Base-by-base conservation (phyloP, 192 early-diverging fungal genomes). In the Gryganskiella cystojenkinii region DNA sequence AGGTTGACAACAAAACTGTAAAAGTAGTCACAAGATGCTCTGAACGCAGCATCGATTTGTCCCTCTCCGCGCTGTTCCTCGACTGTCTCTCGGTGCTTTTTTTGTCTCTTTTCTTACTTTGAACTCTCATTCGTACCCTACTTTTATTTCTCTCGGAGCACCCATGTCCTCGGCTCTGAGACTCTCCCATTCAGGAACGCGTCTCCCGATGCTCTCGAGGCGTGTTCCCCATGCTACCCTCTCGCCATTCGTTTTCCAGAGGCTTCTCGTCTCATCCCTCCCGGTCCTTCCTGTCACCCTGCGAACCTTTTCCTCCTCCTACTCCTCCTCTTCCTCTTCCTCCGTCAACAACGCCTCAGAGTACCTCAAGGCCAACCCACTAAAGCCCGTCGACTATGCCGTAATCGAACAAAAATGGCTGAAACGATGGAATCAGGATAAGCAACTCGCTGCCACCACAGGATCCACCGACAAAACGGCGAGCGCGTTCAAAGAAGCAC, bases 401-500 rank as follows among this genome's bases (percentile, higher is more conserved):
- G 81, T 50, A 10, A 84, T 92, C 5, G 91, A 92, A 70, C 28
- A 78, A 25, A 92, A 92, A 57, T 92, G 91, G 91, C 70, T 83
- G 62, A 27, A 82, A 71, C 65, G 83, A 42, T 87, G 84, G 85
- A 74, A 80, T 30, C 49, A 85, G 24, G 42, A 37, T n/a, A 68
- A 76, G 30, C 54, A 57, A 1, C 40, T 11, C 17, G 17, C 37
- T 9, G 30, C 61, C 10, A 17, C 28, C 14, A 67, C 37, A 15
- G 25, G 34, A 10, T 6, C 8, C 52, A 27, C 28, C 55, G 33
- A 35, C 55, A 30, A 40, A 25, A n/a, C n/a, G 4, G 34, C 15
- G 30, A 40, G 34, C 11, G 19, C 22, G 14, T 31, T 30, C 3
- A 22, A 30, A 11, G 13, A 13, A 20, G 30, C 24, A 22, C 56